These are phyloP conservation scores for Blastobotrys illinoisensis DNA, from an alignment of 1,139 yeast genomes.

Conservation along the genomic window DNA sequence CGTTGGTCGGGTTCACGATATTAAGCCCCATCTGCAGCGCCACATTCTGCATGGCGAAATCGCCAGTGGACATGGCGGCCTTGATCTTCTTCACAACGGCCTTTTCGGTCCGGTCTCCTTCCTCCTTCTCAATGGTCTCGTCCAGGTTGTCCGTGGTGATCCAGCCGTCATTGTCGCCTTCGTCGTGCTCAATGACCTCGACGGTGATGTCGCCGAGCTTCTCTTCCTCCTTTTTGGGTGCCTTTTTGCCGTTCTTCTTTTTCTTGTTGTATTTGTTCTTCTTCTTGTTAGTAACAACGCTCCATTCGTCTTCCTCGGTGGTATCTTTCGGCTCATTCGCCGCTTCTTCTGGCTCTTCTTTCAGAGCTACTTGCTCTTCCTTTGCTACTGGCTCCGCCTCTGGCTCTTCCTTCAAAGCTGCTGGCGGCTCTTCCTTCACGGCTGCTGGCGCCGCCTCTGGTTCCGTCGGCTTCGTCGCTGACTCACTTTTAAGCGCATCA, in stretches of 20 bases:
- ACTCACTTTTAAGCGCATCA: background rate
- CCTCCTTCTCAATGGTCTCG: constrained; percentile 62
- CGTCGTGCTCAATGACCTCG: constrained; percentile 49
- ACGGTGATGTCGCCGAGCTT: constrained; percentile 12
- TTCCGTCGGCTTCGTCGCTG: background rate
- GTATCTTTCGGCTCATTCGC: constrained; percentile 2
- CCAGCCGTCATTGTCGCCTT: constrained; percentile 89
- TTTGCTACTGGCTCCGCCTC: constrained; percentile 8
- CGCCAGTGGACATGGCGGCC: constrained; percentile 89
- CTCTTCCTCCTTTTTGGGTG: constrained; percentile 11
- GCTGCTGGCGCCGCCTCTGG: background rate
- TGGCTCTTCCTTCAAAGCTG: constrained; percentile 11
- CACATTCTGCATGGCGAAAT: constrained; percentile 96
- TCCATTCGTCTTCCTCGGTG: constrained; percentile 29
- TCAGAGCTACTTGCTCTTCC: constrained; percentile 1
- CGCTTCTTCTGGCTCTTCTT: constrained; percentile 4
- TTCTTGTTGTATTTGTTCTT: constrained; percentile 6
- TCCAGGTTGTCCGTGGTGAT: constrained; percentile 81
- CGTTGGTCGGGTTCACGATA: constrained; percentile 78
- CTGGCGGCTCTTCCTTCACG: constrained; percentile 1
- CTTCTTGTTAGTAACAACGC: constrained; percentile 24
- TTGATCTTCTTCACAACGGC: constrained; percentile 33
- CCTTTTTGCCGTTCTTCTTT: constrained; percentile 10
- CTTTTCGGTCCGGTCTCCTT: constrained; percentile 38
- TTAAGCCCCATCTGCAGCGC: constrained; percentile 85